Evolutionary conservation across 2,329 filamentous ascomycete genomes (phyloP), one percentile per base, ranked within the genome.

Genomic region (Diaporthe humulicola): DNA sequence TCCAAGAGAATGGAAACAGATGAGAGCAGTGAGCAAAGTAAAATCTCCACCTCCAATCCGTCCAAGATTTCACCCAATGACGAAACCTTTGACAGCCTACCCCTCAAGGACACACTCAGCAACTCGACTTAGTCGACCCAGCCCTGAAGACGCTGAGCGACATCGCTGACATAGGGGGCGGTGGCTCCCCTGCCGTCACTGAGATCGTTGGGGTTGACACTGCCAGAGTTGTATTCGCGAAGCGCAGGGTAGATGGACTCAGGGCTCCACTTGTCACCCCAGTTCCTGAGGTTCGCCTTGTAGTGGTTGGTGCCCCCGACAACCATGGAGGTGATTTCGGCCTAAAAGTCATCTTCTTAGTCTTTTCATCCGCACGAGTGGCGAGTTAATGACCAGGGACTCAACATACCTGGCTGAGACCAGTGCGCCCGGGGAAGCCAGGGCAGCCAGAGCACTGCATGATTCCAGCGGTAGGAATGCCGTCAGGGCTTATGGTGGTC

Each of bases 211-310:
- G 76, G 52, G 78, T 85, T 81, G 73, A 84, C 81, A 30, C 77
- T 79, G 52, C 84, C 84, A 9, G 84, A 85, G 80, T 85, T 86
- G 79, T 85, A 85, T 64, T 80, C 80, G 71, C 84, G 81, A 28
- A 85, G 79, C 1, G 84, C 84, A 75, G 81, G 81, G 79, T 85
- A 86, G 77, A 84, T 82, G 76, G 77, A 79, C n/a, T 81, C 77
- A 61, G 79, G 78, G 52, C 77, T 79, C 74, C 78, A 76, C 58
- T 74, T 66, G 77, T 82, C 74, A 54, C 82, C 82, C 69, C 77
- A 78, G 75, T 81, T 75, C 73, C 78, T 15, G 19, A 81, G 77
- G 78, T 81, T 81, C 28, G 67, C 73, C 79, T 79, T 80, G 79
- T 77, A 81, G 77, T 81, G 80, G 48, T 77, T 60, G 56, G 78